Evolutionary conservation across 768 basidiomycete genomes (phyloP).

Genomic region (Kwoniella mangroviensis): DNA sequence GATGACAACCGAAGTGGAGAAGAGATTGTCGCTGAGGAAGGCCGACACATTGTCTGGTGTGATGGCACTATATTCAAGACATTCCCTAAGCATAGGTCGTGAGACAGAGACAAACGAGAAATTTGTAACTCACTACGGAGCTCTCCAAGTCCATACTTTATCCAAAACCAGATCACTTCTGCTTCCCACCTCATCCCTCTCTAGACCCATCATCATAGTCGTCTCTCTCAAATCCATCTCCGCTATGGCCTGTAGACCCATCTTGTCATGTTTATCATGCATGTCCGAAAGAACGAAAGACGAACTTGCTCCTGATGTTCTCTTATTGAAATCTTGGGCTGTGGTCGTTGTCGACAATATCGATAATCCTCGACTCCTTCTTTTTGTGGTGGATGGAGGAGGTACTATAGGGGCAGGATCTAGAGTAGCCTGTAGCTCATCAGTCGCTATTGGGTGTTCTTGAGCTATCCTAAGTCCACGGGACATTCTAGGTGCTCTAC

Average conservation of each 20-base stretch:
- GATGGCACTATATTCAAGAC: conserved; percentile 1
- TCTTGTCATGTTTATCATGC: conserved; percentile 6
- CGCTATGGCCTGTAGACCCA: conserved; percentile 28
- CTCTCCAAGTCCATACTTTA: conserved; percentile 43
- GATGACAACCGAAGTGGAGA: conserved; percentile 29
- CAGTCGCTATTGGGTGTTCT: conserved; percentile 18
- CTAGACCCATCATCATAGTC: conserved; percentile 57
- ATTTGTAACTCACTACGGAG: conserved; percentile 34
- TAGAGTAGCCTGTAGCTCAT: conserved; percentile 44
- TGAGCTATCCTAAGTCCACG: conserved; percentile 12
- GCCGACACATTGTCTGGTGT: conserved; percentile 20
- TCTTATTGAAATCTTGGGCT: conserved; percentile 1
- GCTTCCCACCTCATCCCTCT: conserved; percentile 37
- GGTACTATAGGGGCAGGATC: conserved; percentile 30
- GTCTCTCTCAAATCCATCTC: conserved; percentile 54
- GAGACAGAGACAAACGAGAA: too few relatives aligned
- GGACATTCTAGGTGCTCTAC: conserved; percentile 41
- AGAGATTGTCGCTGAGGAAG: conserved; percentile 44
- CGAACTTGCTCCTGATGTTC: conserved; percentile 18
- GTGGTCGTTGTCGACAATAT: conserved; percentile 7
- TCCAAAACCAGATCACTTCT: conserved; percentile 48
- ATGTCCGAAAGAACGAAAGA: conserved; percentile 21
- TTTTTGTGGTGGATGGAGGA: conserved; percentile 14
- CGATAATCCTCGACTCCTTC: conserved; percentile 19
- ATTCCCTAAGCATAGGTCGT: too few relatives aligned